Base-by-base conservation (phyloP, 2,329 filamentous ascomycete species). In the Fusarium xylarioides region DNA sequence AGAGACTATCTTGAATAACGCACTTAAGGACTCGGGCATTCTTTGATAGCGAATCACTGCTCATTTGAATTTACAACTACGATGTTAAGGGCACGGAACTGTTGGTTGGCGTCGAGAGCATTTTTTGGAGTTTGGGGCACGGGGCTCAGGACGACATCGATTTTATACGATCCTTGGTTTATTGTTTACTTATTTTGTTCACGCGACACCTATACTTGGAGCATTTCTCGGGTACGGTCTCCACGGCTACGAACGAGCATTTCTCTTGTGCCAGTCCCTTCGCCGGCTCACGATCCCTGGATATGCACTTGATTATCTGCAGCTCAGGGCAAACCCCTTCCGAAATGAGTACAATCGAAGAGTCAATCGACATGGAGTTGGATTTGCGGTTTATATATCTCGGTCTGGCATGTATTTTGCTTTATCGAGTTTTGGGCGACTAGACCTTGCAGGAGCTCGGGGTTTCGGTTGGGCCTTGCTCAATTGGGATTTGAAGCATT, bases 1-100 rank as follows among this genome's bases (percentile, higher is more conserved):
- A 83, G 96, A 99, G 85, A 99, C 96, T 38, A 99, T 99, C 79
- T 86, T 99, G 76, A 97, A 98, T 83, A 99, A 99, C 82, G 96
- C 96, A 53, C 89, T 99, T 76, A 98, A 97, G 85, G 96, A 99
- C 83, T 98, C 96, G 28, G 96, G 96, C 76, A 98, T 99, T 82
- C 90, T 99, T 78, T 95, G 84, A 92, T 79, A 74, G 66, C 43
- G 50, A 66, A 58, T 32, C 43, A 40, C 50, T 68, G 55, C 37
- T 64, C 60, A 56, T 70, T 61, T 66, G 71, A 60, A 60, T 68
- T 73, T 68, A 66, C 57, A 70, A 68, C 55, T 58, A 74, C 69
- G 72, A 73, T 67, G 70, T 73, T 73, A 72, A 72, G 68, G 76
- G 73, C 66, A 75, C 35, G 74, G 68, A 58, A 71, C 57, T 66